A percentile compares a stretch with the other conserved stretches of the same genome.
These are phyloP conservation scores for Umbelopsis ramanniana DNA, from an alignment of 192 early-diverging fungal species.

Conservation along the genomic window DNA sequence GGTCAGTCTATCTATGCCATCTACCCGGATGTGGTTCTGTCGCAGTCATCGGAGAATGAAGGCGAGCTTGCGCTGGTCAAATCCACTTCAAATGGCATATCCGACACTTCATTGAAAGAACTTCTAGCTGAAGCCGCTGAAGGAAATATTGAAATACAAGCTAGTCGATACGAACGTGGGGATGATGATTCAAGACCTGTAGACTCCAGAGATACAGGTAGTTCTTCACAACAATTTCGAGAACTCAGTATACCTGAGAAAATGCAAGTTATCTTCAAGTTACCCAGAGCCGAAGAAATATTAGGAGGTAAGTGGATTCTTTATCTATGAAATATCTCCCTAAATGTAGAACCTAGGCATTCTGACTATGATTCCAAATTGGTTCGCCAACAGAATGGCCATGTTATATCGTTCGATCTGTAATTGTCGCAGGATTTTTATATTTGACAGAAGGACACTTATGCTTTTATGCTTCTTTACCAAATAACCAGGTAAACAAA, in stretches of 20 bases:
- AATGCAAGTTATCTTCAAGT: conserved; percentile 33
- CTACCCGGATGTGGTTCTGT: conserved; percentile 11
- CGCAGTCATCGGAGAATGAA: conserved; percentile 23
- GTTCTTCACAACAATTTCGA: conserved; percentile 8
- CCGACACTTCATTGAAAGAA: conserved; percentile 22
- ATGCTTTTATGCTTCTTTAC: conserved; percentile 69
- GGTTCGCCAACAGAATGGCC: conserved; percentile 57
- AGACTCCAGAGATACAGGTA: not conserved
- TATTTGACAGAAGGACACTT: conserved; percentile 67
- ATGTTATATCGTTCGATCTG: conserved; percentile 67
- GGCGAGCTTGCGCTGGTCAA: conserved; percentile 15
- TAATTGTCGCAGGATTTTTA: conserved; percentile 64
- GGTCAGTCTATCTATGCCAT: conserved; percentile 35
- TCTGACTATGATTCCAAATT: not conserved
- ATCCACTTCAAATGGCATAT: not conserved
- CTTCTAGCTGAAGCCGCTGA: conserved; percentile 39
- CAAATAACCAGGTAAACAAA: conserved; percentile 48
- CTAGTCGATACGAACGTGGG: not conserved
- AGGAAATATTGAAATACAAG: not conserved
- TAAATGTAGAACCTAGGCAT: not conserved
- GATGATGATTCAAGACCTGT: not conserved
- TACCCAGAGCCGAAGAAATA: conserved; percentile 26
- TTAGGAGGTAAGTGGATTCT: conserved; percentile 26
- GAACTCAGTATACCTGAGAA: conserved; percentile 27
- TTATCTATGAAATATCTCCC: not conserved